phyloP scores from a whole-genome alignment of 768 basidiomycete species.

The Coprinopsis sp. region DNA sequence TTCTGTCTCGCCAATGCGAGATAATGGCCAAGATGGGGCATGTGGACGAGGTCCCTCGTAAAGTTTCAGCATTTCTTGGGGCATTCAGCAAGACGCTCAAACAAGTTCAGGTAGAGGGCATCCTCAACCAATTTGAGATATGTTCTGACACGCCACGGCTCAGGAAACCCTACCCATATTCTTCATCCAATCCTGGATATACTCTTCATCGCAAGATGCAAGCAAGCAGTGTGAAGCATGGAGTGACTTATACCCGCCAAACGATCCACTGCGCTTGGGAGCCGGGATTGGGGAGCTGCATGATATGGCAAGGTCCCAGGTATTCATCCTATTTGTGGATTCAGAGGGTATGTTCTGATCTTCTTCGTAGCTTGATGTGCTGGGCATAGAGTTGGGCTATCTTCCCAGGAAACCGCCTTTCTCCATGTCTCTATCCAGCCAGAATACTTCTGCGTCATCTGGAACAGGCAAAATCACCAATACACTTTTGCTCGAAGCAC shows the following conservation, averaged over 20 bases:
- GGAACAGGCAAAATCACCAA: constrained; percentile 45
- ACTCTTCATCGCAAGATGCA: constrained; percentile 81
- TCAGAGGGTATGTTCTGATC: neutral
- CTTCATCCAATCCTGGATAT: constrained; percentile 92
- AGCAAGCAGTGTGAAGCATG: constrained; percentile 77
- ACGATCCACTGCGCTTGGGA: constrained; percentile 44
- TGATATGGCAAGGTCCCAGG: constrained; percentile 86
- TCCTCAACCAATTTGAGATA: constrained; percentile 2
- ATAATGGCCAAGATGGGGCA: constrained; percentile 67
- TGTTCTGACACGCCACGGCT: constrained; percentile 12
- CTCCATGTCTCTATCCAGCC: constrained; percentile 34
- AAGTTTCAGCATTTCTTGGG: constrained; percentile 69
- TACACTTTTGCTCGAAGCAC: constrained; percentile 52
- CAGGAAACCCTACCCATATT: constrained; percentile 54
- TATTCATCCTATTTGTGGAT: constrained; percentile 24
- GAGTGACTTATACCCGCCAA: constrained; percentile 50
- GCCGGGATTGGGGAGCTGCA: constrained; percentile 86
- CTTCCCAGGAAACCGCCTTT: constrained; percentile 75
- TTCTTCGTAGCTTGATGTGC: constrained; percentile 67
- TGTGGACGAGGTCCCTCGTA: constrained; percentile 65
- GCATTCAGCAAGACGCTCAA: constrained; percentile 72
- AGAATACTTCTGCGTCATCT: constrained; percentile 12
- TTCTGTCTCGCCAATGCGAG: constrained; percentile 81
- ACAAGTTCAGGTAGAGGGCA: constrained; percentile 49
- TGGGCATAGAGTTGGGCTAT: constrained; percentile 71